Evolutionary conservation across 148 eudicot genomes (phyloP).

Genomic region (Arbutus unedo): DNA sequence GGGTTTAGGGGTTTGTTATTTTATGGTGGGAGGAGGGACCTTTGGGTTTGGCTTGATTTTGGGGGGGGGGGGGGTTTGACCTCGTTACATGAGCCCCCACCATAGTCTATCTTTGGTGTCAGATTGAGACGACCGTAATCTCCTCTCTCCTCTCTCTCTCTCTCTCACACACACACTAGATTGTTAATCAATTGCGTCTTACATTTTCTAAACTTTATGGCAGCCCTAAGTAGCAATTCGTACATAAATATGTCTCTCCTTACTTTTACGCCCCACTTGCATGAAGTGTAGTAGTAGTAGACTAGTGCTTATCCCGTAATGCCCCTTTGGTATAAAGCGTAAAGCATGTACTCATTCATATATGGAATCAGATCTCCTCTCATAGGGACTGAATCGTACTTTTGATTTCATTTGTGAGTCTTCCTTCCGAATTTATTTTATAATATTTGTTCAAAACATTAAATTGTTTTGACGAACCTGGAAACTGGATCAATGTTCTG

Average conservation of each 20-base stretch:
- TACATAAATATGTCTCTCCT: background rate
- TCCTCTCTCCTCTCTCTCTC: background rate
- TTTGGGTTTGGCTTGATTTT: background rate
- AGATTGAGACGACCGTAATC: slow-evolving; percentile 6
- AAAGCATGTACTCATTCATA: too few species aligned
- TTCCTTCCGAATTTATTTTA: too few species aligned
- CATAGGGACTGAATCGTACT: too few species aligned
- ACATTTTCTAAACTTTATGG: background rate
- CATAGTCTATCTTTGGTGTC: slow-evolving; percentile 2
- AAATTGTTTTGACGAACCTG: too few species aligned
- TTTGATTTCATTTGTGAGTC: too few species aligned
- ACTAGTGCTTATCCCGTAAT: too few species aligned
- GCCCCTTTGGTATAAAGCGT: too few species aligned
- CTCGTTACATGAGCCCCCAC: background rate
- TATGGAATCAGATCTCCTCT: too few species aligned
- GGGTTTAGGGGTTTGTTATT: background rate
- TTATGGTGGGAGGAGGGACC: background rate
- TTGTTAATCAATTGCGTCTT: background rate
- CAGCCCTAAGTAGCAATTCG: background rate
- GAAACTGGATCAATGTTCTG: too few species aligned
- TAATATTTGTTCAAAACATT: too few species aligned
- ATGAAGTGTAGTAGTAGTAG: background rate
- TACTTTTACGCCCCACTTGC: background rate
- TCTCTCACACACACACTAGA: background rate
- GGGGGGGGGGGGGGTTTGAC: slow-evolving; percentile 6